Evolutionary conservation across 2,329 filamentous ascomycete genomes (phyloP), one percentile per base, ranked within the genome.

Genomic region (Paecilomyces sp.): DNA sequence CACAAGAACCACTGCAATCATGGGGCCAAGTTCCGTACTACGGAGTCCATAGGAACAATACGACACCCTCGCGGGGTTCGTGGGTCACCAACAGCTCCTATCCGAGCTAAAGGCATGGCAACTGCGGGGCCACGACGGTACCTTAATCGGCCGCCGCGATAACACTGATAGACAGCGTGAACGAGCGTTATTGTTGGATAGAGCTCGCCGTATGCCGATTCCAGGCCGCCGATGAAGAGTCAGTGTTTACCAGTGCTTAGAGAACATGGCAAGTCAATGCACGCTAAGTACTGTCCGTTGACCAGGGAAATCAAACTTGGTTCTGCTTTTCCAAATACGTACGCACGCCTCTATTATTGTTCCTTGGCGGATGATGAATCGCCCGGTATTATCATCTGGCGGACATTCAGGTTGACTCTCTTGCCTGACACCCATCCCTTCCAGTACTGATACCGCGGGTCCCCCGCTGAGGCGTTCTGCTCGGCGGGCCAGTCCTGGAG

Each of bases 351-450:
- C 18, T 47, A 41, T 47, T 47, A 47, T 47, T 47, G 31, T 55
- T 36, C 18, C 22, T 60, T 56, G 57, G 34, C 57, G 34, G 36
- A 28, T 24, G 51, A 25, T 24, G 59, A 60, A 82, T 33, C 85
- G 83, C 69, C 41, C 9, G 41, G 13, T n/a, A 15, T 7, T 47
- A 79, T 84, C 88, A 97, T 95, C 75, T 97, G 93, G 63, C 93
- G 82, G 9, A 97, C 90, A 72, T 97, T 97, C 55, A 97, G 71
- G 72, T 97, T 97, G 67, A 97, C 86, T 63, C 93, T 82, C 77
- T 97, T 97, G 55, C 84, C 85, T 62, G 78, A 79, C 89, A 97
- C 92, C 92, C 93, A 97, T 1, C 90, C 90, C 65, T 80, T 83
- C 91, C 92, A 97, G 50, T 80, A 79, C 56, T 85, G 80, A 68